Evolutionary conservation across 371 early-diverging fungal genomes (phyloP).

Genomic region (Mortierella sp.): DNA sequence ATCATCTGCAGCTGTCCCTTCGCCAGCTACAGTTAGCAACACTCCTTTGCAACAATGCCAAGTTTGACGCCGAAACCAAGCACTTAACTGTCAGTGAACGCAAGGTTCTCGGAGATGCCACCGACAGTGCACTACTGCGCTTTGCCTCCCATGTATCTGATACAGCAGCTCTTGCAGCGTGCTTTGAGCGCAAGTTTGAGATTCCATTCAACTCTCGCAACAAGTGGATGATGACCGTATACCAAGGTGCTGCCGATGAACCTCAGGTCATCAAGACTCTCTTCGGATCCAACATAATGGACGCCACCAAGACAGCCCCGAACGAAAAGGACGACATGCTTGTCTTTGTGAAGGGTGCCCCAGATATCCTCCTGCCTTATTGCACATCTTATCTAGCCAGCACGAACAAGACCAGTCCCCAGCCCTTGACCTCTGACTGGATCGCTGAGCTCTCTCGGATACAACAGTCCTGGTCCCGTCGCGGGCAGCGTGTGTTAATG

Average conservation of each 20-base stretch:
- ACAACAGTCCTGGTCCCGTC: slow-evolving; percentile 69
- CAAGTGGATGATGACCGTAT: slow-evolving; percentile 76
- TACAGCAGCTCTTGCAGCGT: slow-evolving; percentile 12
- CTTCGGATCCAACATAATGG: slow-evolving; percentile 40
- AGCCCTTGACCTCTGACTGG: slow-evolving; percentile 58
- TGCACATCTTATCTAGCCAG: slow-evolving; percentile 60
- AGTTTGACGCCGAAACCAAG: slow-evolving; percentile 61
- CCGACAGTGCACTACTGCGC: slow-evolving; percentile 79
- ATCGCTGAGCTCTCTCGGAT: slow-evolving; percentile 45
- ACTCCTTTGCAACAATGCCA: slow-evolving; percentile 73
- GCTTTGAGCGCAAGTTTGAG: slow-evolving; percentile 60
- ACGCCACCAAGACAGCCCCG: slow-evolving; percentile 9
- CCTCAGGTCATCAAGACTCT: slow-evolving; percentile 40
- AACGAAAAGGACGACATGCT: slow-evolving; percentile 37
- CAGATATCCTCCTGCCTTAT: slow-evolving; percentile 73
- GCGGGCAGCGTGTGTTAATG: slow-evolving; percentile 77
- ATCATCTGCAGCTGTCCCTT: slow-evolving; percentile 23
- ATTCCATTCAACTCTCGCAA: slow-evolving; percentile 80
- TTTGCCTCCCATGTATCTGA: slow-evolving; percentile 60
- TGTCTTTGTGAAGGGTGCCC: slow-evolving; percentile 80
- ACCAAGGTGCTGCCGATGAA: slow-evolving; percentile 37
- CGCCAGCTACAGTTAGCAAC: slow-evolving; percentile 64
- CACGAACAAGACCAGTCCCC: slow-evolving; percentile 53
- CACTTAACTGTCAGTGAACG: slow-evolving; percentile 63
- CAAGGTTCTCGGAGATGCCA: slow-evolving; percentile 75